A percentile compares a stretch with the other conserved stretches of the same genome.
phyloP scores from a whole-genome alignment of 176 grass and related monocot genomes.

The Zea luxurians region DNA sequence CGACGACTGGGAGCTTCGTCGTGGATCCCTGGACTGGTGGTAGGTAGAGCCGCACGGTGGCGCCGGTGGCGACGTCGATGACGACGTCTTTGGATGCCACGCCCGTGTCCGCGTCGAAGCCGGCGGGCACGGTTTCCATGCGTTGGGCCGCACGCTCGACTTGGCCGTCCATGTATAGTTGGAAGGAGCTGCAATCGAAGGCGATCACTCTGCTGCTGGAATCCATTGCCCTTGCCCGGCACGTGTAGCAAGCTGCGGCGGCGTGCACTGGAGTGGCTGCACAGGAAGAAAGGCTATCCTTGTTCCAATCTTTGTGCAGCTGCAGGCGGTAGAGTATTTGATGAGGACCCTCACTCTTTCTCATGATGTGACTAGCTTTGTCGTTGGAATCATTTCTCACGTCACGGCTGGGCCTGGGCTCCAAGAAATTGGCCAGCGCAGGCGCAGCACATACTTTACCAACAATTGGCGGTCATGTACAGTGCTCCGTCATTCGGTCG shows the following conservation, averaged over 20 bases:
- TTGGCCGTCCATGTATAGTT: slow-evolving; percentile 39
- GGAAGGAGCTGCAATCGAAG: slow-evolving; percentile 20
- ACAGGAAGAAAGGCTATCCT: neutral
- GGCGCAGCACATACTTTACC: no score
- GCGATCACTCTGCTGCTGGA: slow-evolving; percentile 27
- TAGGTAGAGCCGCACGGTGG: slow-evolving; percentile 33
- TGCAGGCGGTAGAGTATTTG: neutral
- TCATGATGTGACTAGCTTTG: neutral
- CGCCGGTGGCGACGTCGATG: slow-evolving; percentile 42
- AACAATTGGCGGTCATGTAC: neutral
- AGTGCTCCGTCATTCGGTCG: neutral
- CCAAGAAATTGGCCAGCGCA: no score
- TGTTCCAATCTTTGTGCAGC: neutral
- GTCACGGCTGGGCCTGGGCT: neutral
- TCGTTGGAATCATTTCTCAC: neutral
- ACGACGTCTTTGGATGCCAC: slow-evolving; percentile 39
- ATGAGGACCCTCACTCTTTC: neutral
- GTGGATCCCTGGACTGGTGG: neutral
- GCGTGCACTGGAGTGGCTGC: neutral
- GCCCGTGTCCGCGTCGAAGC: slow-evolving; percentile 43
- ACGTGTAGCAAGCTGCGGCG: neutral
- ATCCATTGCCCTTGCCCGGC: slow-evolving; percentile 24
- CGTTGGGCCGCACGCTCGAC: neutral
- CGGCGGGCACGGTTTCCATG: slow-evolving; percentile 22
- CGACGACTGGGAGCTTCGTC: slow-evolving; percentile 41